A percentile compares a stretch with the other conserved stretches of the same genome.
phyloP scores from a whole-genome alignment of 2,329 filamentous ascomycete genomes.

The Paecilomyces sp. region DNA sequence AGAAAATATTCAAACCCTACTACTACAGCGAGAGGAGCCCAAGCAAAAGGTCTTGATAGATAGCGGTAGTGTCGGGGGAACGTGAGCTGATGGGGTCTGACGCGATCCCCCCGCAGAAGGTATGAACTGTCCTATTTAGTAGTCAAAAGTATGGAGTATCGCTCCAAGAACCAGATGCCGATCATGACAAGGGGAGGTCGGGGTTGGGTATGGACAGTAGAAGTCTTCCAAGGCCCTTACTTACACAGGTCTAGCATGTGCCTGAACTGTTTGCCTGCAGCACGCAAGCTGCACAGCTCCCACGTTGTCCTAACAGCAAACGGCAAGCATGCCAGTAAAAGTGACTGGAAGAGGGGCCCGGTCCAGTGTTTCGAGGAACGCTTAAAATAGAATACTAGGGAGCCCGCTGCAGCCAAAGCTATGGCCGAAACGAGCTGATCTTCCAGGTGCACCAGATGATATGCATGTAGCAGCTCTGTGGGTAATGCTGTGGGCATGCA shows the following conservation, averaged over 20 bases:
- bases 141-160: background rate
- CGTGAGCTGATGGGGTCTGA: background rate
- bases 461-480: background rate
- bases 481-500: background rate
- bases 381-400: background rate
- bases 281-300: background rate
- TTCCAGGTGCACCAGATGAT: background rate
- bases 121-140: background rate
- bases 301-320: background rate
- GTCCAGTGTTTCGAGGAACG: background rate
- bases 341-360: background rate
- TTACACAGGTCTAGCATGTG: background rate
- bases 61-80: background rate
- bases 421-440: background rate
- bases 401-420: background rate
- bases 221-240: background rate
- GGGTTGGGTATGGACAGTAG: too few relatives aligned
- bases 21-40: background rate
- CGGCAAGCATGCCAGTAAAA: background rate
- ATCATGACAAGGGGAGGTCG: background rate
- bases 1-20: background rate
- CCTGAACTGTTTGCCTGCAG: background rate
- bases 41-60: background rate
- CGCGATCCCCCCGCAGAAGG: background rate
- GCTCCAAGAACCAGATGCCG: background rate